Evolutionary conservation across 2,329 filamentous ascomycete species (phyloP).

Genomic region (Helotiales sp.): DNA sequence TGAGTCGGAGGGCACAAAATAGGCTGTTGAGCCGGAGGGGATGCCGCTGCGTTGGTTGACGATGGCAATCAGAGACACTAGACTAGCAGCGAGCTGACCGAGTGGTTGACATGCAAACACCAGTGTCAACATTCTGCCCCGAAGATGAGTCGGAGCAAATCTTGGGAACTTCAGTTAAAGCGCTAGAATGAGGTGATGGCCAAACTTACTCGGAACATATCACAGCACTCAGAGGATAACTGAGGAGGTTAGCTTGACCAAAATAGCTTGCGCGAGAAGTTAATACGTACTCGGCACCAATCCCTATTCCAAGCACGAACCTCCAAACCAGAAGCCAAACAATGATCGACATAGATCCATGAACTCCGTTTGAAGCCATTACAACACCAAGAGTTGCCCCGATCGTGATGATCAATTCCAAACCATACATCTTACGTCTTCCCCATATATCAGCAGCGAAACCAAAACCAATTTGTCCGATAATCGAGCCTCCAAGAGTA

Average conservation of each 20-base stretch:
- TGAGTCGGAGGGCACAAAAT: neutral
- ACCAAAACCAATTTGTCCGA: conserved; percentile 54
- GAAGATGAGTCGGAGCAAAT: conserved; percentile 60
- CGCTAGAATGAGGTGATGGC: neutral
- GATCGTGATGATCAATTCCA: conserved; percentile 54
- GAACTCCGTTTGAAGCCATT: conserved; percentile 50
- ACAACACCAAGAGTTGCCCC: conserved; percentile 52
- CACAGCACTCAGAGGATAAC: conserved; percentile 67
- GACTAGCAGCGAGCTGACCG: conserved; percentile 67
- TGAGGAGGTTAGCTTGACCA: neutral
- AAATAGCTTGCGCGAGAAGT: neutral
- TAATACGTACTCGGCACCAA: conserved; percentile 60
- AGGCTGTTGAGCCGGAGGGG: conserved; percentile 16
- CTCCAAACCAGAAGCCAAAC: conserved; percentile 54
- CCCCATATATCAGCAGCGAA: conserved; percentile 53
- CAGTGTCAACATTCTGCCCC: conserved; percentile 69
- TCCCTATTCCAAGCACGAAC: conserved; percentile 56
- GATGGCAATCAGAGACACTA: conserved; percentile 70
- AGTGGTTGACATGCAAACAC: conserved; percentile 74
- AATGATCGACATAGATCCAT: conserved; percentile 47
- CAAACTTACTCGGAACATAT: conserved; percentile 67
- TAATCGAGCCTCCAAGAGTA: conserved; percentile 51
- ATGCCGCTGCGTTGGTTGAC: conserved; percentile 50
- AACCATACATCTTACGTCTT: conserved; percentile 55
- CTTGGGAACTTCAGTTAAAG: conserved; percentile 34